Evolutionary conservation across 1,284 basidiomycete genomes (phyloP).

Genomic region (Ustilago lituana): DNA sequence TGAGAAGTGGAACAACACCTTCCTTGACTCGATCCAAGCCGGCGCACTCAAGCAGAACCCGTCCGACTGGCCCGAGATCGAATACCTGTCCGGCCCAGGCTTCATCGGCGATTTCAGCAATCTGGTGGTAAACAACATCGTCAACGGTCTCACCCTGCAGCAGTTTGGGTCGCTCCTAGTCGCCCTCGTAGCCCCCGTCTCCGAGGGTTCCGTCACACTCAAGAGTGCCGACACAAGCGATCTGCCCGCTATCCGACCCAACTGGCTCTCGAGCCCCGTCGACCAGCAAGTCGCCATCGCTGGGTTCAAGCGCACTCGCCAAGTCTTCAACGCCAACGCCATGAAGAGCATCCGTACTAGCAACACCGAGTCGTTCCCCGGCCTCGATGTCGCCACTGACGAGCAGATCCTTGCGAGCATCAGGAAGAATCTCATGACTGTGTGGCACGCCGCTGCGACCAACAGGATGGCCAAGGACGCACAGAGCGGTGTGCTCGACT

Average conservation of each 20-base stretch:
- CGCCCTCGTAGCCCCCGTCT: constrained; percentile 55
- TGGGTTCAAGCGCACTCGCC: constrained; percentile 32
- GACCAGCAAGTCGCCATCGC: constrained; percentile 66
- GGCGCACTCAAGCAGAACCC: constrained; percentile 31
- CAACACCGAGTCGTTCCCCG: constrained; percentile 66
- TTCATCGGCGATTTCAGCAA: constrained; percentile 53
- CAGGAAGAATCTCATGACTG: constrained; percentile 67
- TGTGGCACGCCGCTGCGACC: constrained; percentile 68
- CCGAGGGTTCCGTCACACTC: constrained; percentile 68
- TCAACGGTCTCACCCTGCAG: constrained; percentile 31
- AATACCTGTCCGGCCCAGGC: constrained; percentile 53
- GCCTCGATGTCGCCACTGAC: constrained; percentile 65
- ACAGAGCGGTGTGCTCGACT: constrained; percentile 70
- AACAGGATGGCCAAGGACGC: constrained; percentile 67
- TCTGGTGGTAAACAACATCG: constrained; percentile 35
- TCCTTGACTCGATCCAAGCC: constrained; percentile 38
- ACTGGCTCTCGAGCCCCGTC: constrained; percentile 50
- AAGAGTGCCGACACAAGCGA: constrained; percentile 67
- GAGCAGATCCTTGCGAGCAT: constrained; percentile 68
- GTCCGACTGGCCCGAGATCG: constrained; percentile 50
- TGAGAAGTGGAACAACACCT: constrained; percentile 45
- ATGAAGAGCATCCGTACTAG: constrained; percentile 67
- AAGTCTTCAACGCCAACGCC: constrained; percentile 63
- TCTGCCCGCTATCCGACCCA: constrained; percentile 69
- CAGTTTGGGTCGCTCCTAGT: constrained; percentile 47